Base-by-base conservation (phyloP, 768 basidiomycete genomes). In the Chalciporus pseudorubinellus region DNA sequence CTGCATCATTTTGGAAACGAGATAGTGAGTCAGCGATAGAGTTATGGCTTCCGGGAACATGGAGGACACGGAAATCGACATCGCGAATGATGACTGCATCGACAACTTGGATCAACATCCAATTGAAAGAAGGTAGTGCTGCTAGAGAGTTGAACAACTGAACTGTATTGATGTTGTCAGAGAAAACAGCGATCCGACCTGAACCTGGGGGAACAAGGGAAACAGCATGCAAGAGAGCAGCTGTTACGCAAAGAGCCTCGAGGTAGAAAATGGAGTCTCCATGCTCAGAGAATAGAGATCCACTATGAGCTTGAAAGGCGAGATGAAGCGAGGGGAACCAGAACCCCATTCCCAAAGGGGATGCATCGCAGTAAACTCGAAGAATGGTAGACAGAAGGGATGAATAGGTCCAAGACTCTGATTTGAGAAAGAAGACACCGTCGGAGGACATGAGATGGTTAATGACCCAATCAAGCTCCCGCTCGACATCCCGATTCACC, bases 161-260 rank as follows among this genome's bases (percentile, higher is more conserved):
- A 2, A 75, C 68, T 0, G 70, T 66, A 55, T 72, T 72, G 0
- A 55, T 24, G 24, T 63, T 74, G 42, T 76, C 75, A 0, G 65
- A 64, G 47, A 48, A 67, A 3, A 70, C 43, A 1, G 52, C 51
- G 3, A 69, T 19, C 33, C 39, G 13, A 13, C 8, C 9, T 26
- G 7, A 26, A 26, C 26, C 26, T 26, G n/a, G n/a, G n/a, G 29
- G 5, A 24, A 42, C 21, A 12, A 7, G 20, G 13, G 41, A 20
- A 10, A 16, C 8, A 6, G 39, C 18, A 19, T 51, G 20, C 1
- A 28, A 28, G 11, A 50, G 38, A 0, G 22, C 49, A 3, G 49
- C 14, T 1, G 11, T 18, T 0, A 50, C 43, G 12, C 13, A 14
- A 2, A 44, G 34, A 0, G 42, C 19, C 11, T 50, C 43, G 7